These are phyloP conservation scores for Inosperma sp. DNA, from an alignment of 768 basidiomycete species.

Conservation along the genomic window DNA sequence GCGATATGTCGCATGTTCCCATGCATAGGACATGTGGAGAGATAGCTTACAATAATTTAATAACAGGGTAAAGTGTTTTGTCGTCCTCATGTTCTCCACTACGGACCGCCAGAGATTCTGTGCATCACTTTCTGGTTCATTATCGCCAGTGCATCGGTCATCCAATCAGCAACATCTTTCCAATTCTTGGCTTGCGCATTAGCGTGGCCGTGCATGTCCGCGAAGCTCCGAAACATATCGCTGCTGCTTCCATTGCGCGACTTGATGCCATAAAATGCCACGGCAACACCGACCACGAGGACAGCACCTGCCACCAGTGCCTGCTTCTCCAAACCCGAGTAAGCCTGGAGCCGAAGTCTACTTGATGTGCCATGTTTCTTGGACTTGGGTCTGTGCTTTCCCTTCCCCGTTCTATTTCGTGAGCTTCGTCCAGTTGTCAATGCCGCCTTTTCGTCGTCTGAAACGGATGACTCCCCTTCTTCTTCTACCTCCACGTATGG, in stretches of 20 bases:
- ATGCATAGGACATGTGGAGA: no score
- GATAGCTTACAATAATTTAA: no score
- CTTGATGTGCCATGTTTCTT: slow-evolving; percentile 21
- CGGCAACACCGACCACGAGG: slow-evolving; percentile 63
- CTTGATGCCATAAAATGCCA: slow-evolving; percentile 53
- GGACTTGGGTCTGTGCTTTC: slow-evolving; percentile 11
- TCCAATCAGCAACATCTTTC: slow-evolving; percentile 20
- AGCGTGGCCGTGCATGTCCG: slow-evolving; percentile 19
- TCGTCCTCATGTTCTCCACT: background rate
- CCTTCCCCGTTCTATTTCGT: slow-evolving; percentile 11
- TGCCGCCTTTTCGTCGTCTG: slow-evolving; percentile 18
- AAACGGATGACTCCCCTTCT: slow-evolving; percentile 22
- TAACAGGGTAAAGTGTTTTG: no score
- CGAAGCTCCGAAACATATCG: slow-evolving; percentile 17
- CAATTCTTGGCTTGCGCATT: slow-evolving; percentile 18
- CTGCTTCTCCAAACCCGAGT: slow-evolving; percentile 31
- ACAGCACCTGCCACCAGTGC: slow-evolving; percentile 62
- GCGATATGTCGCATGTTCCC: no score
- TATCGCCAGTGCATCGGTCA: slow-evolving; percentile 21
- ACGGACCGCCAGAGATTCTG: background rate
- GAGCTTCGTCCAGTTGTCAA: background rate
- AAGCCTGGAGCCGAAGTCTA: slow-evolving; percentile 18
- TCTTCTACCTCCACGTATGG: slow-evolving; percentile 38
- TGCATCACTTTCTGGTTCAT: slow-evolving; percentile 17
- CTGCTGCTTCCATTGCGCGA: slow-evolving; percentile 21